Evolutionary conservation across 208 protist genomes (phyloP).

Genomic region (Crithidia acanthocephali): DNA sequence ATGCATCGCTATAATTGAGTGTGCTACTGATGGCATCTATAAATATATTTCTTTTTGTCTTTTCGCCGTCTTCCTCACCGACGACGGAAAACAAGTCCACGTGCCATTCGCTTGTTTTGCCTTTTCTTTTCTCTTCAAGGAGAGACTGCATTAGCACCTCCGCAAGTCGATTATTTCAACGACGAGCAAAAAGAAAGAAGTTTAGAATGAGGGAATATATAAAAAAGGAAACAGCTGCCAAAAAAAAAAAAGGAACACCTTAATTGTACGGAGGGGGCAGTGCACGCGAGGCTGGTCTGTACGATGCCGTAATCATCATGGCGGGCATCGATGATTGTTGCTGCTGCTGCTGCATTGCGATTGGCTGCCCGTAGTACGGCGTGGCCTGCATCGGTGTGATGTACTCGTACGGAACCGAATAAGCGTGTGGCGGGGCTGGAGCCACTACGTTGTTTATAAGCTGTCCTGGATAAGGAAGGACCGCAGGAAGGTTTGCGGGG

Average conservation of each 20-base stretch:
- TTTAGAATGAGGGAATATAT: background rate
- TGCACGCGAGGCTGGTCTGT: background rate
- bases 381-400: background rate
- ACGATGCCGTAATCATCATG: background rate
- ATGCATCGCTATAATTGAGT: no score
- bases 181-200: background rate
- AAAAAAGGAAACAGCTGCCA: background rate
- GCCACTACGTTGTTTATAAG: background rate
- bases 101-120: no score
- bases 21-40: no score
- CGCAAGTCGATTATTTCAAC: no score
- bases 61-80: no score
- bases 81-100: no score
- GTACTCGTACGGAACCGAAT: constrained; percentile 4
- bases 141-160: no score
- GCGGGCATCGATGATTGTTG: background rate
- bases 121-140: no score
- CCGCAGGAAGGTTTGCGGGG: background rate
- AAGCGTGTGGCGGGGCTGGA: background rate
- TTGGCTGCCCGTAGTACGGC: background rate
- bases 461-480: background rate
- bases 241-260: background rate
- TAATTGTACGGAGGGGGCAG: background rate
- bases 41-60: no score
- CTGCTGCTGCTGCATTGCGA: background rate